Evolutionary conservation across 1,284 basidiomycete genomes (phyloP).

Genomic region (Entoloma clypeatum): DNA sequence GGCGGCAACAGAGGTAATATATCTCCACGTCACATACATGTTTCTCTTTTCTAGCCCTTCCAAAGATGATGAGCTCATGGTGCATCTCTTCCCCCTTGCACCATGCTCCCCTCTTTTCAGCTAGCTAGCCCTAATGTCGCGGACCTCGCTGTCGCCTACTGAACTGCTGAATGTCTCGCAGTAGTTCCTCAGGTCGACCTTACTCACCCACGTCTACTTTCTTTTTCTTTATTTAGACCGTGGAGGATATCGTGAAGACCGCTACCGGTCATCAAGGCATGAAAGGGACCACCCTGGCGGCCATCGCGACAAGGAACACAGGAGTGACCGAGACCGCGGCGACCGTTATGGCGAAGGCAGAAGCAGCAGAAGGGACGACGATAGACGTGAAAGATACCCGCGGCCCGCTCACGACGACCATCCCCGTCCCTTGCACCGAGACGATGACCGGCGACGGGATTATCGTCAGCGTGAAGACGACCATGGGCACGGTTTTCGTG

Average conservation of each 20-base stretch:
- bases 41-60: conserved; percentile 21
- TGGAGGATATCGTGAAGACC: conserved; percentile 47
- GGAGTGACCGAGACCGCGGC: conserved; percentile 32
- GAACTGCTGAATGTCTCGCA: conserved; percentile 32
- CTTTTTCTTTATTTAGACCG: conserved; percentile 48
- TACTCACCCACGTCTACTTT: conserved; percentile 47
- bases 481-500: conserved; percentile 36
- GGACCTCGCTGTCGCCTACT: conserved; percentile 30
- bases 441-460: conserved; percentile 45
- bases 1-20: conserved; percentile 23
- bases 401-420: conserved; percentile 37
- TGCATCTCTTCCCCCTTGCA: conserved; percentile 53
- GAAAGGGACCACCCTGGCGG: conserved; percentile 33
- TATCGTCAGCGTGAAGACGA: conserved; percentile 48
- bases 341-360: conserved; percentile 31
- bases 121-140: conserved; percentile 55
- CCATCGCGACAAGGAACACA: conserved; percentile 41
- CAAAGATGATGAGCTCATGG: conserved; percentile 54
- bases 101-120: conserved; percentile 52
- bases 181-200: conserved; percentile 29
- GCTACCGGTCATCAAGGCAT: conserved; percentile 33
- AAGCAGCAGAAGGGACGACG: conserved; percentile 30
- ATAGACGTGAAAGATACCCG: conserved; percentile 39
- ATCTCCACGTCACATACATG: conserved; percentile 22
- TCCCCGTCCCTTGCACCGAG: conserved; percentile 34